phyloP scores from a whole-genome alignment of 495 filamentous ascomycete genomes.

The Penicillium longicatenatum region DNA sequence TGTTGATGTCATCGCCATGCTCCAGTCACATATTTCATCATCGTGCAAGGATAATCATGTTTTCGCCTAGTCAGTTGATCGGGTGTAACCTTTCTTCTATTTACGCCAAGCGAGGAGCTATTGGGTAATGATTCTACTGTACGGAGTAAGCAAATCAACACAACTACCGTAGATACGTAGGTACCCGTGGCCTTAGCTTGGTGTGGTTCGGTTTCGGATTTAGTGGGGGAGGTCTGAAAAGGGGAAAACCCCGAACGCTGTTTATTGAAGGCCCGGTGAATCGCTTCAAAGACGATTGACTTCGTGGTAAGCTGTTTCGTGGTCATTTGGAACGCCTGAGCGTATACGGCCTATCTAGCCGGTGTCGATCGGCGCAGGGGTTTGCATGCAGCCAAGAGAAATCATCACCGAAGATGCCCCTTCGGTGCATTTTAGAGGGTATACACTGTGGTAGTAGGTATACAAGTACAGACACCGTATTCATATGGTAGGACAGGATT shows the following conservation, averaged over 20 bases:
- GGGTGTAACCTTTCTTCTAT: not conserved
- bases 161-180: not conserved
- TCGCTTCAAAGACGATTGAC: constrained; percentile 1
- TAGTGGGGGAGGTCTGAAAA: not conserved
- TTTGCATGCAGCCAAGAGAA: constrained; percentile 23
- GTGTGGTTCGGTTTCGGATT: constrained; percentile 3
- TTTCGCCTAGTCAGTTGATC: not conserved
- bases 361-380: constrained; percentile 24
- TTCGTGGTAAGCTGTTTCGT: not conserved
- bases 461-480: not conserved
- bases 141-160: not conserved
- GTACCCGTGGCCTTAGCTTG: not conserved
- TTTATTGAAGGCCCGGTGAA: not conserved
- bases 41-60: not conserved
- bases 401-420: not conserved
- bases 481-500: too few species aligned
- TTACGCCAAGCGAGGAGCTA: not conserved
- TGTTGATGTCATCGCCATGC: constrained; percentile 8
- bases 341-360: not conserved
- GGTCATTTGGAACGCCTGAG: not conserved
- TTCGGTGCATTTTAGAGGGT: not conserved
- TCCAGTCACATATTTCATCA: not conserved
- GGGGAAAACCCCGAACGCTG: not conserved
- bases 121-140: not conserved
- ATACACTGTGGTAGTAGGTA: not conserved